Conservation (phyloP, 768 basidiomycete species). For the Tulasnella sp. region DNA sequence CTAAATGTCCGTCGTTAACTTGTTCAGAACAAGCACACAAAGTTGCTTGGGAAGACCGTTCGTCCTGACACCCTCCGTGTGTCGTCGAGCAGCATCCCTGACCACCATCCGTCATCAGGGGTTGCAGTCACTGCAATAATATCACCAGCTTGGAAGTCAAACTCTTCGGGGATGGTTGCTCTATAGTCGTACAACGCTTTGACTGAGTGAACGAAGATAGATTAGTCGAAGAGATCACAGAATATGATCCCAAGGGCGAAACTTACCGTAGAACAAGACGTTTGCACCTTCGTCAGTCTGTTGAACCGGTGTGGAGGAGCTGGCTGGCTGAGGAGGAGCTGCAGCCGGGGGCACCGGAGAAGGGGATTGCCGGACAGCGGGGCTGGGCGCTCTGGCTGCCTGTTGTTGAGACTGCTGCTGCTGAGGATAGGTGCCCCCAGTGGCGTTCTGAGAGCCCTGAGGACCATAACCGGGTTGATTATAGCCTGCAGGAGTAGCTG, state of each 20-base stretch:
- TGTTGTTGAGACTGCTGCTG: slow-evolving; percentile 19
- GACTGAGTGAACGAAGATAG: slow-evolving; percentile 34
- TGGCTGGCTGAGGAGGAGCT: background rate
- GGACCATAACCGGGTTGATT: background rate
- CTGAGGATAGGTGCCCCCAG: slow-evolving; percentile 15
- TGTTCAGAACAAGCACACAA: slow-evolving; percentile 60
- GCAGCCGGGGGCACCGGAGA: background rate
- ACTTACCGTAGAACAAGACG: slow-evolving; percentile 81
- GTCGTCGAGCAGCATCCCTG: slow-evolving; percentile 75
- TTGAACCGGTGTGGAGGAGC: slow-evolving; percentile 46
- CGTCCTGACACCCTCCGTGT: slow-evolving; percentile 54
- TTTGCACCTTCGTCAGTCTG: slow-evolving; percentile 72
- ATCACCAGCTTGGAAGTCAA: slow-evolving; percentile 90
- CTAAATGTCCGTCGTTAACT: slow-evolving; percentile 38
- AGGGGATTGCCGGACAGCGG: background rate
- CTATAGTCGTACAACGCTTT: slow-evolving; percentile 83
- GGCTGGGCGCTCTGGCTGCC: background rate
- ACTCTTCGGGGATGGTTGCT: slow-evolving; percentile 83
- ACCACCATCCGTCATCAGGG: slow-evolving; percentile 98
- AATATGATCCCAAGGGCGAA: background rate
- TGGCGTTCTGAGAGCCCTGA: slow-evolving; percentile 13
- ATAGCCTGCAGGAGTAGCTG: background rate
- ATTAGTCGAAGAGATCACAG: background rate
- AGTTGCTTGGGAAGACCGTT: slow-evolving; percentile 82
- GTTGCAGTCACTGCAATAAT: slow-evolving; percentile 92